Conservation (phyloP, 805 yeast species). For the Myxozyma kluyveri region DNA sequence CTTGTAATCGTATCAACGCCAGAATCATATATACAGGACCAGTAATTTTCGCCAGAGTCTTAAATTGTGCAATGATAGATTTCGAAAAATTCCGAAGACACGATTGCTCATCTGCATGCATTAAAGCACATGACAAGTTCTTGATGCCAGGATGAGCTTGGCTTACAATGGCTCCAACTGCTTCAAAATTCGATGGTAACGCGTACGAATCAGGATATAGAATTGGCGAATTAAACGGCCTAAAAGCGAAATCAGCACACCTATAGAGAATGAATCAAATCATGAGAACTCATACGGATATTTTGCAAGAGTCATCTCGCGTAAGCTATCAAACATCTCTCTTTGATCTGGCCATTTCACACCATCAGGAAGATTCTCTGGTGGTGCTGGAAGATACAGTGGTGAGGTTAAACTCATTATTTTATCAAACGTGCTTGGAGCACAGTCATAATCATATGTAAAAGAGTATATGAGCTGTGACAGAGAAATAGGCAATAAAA, state of each 20-base stretch:
- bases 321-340: conserved; percentile 36
- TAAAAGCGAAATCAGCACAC: too few species aligned
- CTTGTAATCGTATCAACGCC: background rate
- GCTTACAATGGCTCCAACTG: conserved; percentile 25
- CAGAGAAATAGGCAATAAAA: conserved; percentile 42
- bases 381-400: conserved; percentile 36
- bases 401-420: conserved; percentile 36
- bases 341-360: conserved; percentile 38
- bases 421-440: conserved; percentile 37
- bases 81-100: conserved; percentile 15
- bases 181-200: conserved; percentile 19
- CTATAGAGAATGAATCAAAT: background rate
- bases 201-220: conserved; percentile 28
- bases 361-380: conserved; percentile 35
- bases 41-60: conserved; percentile 13
- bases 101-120: conserved; percentile 28
- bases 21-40: conserved; percentile 12
- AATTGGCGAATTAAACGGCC: conserved; percentile 31
- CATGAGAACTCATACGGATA: conserved; percentile 37
- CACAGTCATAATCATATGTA: conserved; percentile 38
- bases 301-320: conserved; percentile 34
- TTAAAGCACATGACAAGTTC: conserved; percentile 24
- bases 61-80: conserved; percentile 8
- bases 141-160: conserved; percentile 29
- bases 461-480: conserved; percentile 41